Evolutionary conservation across 345 rosid species (phyloP), one percentile per base, ranked within the genome.

Genomic region (Turnera subulata): DNA sequence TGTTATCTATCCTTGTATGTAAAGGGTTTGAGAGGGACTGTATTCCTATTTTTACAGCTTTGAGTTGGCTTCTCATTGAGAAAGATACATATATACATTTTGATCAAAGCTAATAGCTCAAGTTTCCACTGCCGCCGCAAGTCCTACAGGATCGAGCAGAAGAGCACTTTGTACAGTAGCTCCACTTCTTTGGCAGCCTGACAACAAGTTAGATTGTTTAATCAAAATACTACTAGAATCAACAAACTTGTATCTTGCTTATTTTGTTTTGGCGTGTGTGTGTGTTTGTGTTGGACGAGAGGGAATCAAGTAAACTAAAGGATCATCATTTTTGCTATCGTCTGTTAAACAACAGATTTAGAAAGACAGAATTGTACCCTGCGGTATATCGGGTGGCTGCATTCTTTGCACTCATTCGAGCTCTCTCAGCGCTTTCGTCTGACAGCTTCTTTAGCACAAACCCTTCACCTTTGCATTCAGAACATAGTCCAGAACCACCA

Each of bases 171-270:
- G 89, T 84, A 56, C 98, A 89, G 76, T 92, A 92, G 71, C 96
- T 89, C 97, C 98, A 89, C 80, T 92, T 92, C 80, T 89, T 92
- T 9, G 98, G 96, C 71, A 92, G 96, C 84, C 98, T 92, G 76
- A 53, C 50, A 58, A 11, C 42, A 16, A 2, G 44, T 22, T 3
- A 64, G 32, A 12, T 69, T 43, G 52, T 40, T 19, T 2, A 18
- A n/a, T n/a, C n/a, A 29, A 29, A 26, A 68, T 51, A 70, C 35
- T 44, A 15, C 38, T 8, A 62, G 37, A 46, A 19, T 47, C 23
- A 22, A 44, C 46, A 16, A 19, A 20, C 6, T 29, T 23, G 32
- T 18, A 21, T 16, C 6, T 32, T 6, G n/a, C n/a, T n/a, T n/a
- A n/a, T n/a, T 13, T 26, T 10, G 51, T 5, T 7, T 37, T 1